Evolutionary conservation across 2,329 filamentous ascomycete species (phyloP).

Genomic region (Paracorniculantispora psalliotae): DNA sequence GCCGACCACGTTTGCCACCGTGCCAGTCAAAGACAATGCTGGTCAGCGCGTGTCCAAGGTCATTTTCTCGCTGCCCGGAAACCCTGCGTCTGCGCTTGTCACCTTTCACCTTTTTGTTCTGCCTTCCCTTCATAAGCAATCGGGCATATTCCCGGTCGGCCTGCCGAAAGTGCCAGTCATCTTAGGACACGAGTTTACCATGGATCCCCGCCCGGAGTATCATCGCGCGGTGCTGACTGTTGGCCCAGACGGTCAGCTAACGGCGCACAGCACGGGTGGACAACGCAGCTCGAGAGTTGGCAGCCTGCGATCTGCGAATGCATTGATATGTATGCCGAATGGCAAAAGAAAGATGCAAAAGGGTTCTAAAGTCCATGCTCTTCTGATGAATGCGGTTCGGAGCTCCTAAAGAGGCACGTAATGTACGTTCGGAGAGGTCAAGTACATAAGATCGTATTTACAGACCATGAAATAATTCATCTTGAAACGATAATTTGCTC

Average conservation of each 20-base stretch:
- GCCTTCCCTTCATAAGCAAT: slow-evolving; percentile 73
- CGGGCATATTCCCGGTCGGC: slow-evolving; percentile 63
- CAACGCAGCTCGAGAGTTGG: slow-evolving; percentile 88
- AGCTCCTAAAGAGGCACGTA: slow-evolving; percentile 11
- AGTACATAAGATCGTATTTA: neutral
- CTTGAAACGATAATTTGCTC: slow-evolving; percentile 16
- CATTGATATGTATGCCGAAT: slow-evolving; percentile 68
- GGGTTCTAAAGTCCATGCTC: slow-evolving; percentile 67
- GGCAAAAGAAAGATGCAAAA: slow-evolving; percentile 60
- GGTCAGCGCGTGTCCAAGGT: slow-evolving; percentile 59
- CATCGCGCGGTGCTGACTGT: slow-evolving; percentile 75
- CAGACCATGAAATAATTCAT: neutral
- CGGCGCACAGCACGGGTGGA: slow-evolving; percentile 77
- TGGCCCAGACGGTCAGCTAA: slow-evolving; percentile 60
- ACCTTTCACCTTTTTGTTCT: slow-evolving; percentile 93
- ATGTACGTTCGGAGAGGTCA: neutral
- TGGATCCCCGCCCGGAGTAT: slow-evolving; percentile 83
- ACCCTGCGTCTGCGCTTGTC: slow-evolving; percentile 88
- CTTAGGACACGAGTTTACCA: slow-evolving; percentile 65
- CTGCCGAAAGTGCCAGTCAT: slow-evolving; percentile 67
- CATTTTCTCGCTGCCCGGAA: slow-evolving; percentile 88
- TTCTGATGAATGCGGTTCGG: slow-evolving; percentile 63
- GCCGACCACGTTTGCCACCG: slow-evolving; percentile 91
- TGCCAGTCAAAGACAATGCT: slow-evolving; percentile 59
- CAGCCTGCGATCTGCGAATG: slow-evolving; percentile 85